phyloP scores from a whole-genome alignment of 2,329 filamentous ascomycete genomes.

The Blumeria graminis region DNA sequence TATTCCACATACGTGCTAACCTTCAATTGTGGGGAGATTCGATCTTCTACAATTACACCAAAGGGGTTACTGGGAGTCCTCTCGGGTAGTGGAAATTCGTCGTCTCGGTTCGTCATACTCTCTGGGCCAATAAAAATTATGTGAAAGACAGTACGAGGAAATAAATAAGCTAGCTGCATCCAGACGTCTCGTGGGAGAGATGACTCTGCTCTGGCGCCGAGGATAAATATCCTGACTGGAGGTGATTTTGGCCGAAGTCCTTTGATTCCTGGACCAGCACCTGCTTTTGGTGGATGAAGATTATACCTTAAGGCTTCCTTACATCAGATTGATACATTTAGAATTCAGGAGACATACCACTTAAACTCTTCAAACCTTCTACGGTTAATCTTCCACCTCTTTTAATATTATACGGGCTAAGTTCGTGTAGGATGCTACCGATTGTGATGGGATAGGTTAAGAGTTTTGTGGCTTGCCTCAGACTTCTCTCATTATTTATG shows the following conservation, averaged over 20 bases:
- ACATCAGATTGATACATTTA: conserved; percentile 5
- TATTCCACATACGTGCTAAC: conserved; percentile 96
- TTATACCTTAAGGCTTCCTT: conserved; percentile 64
- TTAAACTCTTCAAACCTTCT: conserved; percentile 84
- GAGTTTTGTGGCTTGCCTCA: conserved; percentile 80
- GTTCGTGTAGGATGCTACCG: conserved; percentile 73
- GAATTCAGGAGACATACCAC: conserved; percentile 32
- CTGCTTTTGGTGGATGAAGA: conserved; percentile 63
- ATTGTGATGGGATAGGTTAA: conserved; percentile 87
- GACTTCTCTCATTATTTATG: conserved; percentile 68
- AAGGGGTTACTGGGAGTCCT: conserved; percentile 74
- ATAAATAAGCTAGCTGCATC: conserved; percentile 83
- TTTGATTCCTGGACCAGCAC: conserved; percentile 49
- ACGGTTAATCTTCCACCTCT: conserved; percentile 51
- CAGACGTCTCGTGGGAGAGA: conserved; percentile 84
- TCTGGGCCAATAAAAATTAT: conserved; percentile 89
- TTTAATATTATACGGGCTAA: conserved; percentile 75
- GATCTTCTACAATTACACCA: conserved; percentile 80
- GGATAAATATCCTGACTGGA: conserved; percentile 72
- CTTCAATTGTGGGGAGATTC: conserved; percentile 73
- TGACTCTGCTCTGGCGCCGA: conserved; percentile 91
- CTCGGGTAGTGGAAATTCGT: conserved; percentile 74
- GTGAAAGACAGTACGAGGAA: conserved; percentile 77
- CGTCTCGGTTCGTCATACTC: conserved; percentile 80
- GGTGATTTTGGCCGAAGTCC: conserved; percentile 66